Conservation (phyloP, 495 filamentous ascomycete species). For the Niebla homalea region DNA sequence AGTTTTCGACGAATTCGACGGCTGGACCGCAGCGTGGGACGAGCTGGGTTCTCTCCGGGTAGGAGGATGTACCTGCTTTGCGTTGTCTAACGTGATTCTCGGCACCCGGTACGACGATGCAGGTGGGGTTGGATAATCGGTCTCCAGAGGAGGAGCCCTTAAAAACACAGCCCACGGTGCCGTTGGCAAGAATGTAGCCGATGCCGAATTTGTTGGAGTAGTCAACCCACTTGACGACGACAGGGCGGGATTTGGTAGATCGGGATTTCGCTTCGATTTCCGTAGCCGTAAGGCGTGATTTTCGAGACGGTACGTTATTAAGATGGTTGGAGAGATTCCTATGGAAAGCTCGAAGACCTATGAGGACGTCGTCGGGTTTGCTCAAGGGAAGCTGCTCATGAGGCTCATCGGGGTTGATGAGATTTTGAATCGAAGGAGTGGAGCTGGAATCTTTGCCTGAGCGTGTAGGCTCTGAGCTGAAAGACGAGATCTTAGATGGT, state of each 20-base stretch:
- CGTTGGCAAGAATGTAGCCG: constrained; percentile 74
- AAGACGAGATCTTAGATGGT: not conserved
- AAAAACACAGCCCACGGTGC: constrained; percentile 70
- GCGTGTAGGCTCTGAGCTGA: not conserved
- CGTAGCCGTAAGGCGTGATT: not conserved
- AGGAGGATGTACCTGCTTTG: constrained; percentile 14
- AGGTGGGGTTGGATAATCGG: constrained; percentile 46
- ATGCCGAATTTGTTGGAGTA: constrained; percentile 84
- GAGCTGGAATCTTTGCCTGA: not conserved
- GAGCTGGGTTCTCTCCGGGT: constrained; percentile 48
- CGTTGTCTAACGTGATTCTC: constrained; percentile 32
- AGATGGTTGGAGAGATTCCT: constrained; percentile 31
- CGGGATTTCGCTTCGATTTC: not conserved
- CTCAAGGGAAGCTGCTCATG: constrained; percentile 34
- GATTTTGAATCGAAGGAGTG: constrained; percentile 1
- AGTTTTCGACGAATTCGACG: constrained; percentile 75
- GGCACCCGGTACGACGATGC: constrained; percentile 53
- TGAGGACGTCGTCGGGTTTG: constrained; percentile 38
- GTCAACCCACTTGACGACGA: constrained; percentile 85
- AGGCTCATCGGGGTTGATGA: constrained; percentile 39
- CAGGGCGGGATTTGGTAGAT: constrained; percentile 13
- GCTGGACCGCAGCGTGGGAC: constrained; percentile 47
- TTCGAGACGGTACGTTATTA: not conserved
- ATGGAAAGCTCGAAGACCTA: constrained; percentile 35
- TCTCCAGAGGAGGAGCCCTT: constrained; percentile 33